These are phyloP conservation scores for Wakefieldia striispora DNA, from an alignment of 768 basidiomycete species.

Conservation along the genomic window DNA sequence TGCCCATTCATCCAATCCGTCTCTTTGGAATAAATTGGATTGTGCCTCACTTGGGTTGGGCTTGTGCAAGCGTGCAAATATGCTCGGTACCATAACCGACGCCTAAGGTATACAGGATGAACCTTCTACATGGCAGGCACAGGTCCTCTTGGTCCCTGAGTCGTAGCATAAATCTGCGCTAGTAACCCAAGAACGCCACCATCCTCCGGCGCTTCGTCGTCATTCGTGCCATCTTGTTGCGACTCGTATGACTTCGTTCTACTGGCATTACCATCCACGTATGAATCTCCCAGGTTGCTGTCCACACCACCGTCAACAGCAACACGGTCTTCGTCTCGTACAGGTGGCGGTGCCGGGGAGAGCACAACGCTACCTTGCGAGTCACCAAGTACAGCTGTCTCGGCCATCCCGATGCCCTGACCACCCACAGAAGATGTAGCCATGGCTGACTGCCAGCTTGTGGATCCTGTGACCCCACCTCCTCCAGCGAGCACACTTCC, in stretches of 20 bases:
- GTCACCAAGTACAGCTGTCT: conserved; percentile 73
- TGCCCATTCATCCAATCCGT: background rate
- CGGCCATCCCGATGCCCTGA: conserved; percentile 51
- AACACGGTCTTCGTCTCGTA: conserved; percentile 48
- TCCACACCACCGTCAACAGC: conserved; percentile 54
- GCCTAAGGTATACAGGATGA: background rate
- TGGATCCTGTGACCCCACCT: conserved; percentile 49
- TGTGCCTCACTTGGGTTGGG: background rate
- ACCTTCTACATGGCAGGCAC: conserved; percentile 41
- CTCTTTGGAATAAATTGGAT: too few relatives aligned
- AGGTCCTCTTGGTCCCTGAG: conserved; percentile 41
- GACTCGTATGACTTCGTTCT: conserved; percentile 36
- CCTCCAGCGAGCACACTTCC: conserved; percentile 36
- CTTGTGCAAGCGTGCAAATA: background rate
- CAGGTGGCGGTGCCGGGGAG: conserved; percentile 14
- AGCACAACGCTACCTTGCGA: conserved; percentile 57
- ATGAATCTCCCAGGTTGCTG: conserved; percentile 63
- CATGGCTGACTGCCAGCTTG: conserved; percentile 43
- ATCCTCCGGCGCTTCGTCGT: conserved; percentile 68
- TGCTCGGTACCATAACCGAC: background rate
- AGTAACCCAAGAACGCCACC: conserved; percentile 83
- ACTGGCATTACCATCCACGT: conserved; percentile 63
- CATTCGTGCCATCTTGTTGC: conserved; percentile 50
- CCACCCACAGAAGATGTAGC: conserved; percentile 42
- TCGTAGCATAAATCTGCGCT: conserved; percentile 80